Percentiles rank a stretch among this genome's conserved stretches.
Evolutionary conservation across 1,284 basidiomycete species (phyloP).

Genomic region (Leccinum colubrinum): DNA sequence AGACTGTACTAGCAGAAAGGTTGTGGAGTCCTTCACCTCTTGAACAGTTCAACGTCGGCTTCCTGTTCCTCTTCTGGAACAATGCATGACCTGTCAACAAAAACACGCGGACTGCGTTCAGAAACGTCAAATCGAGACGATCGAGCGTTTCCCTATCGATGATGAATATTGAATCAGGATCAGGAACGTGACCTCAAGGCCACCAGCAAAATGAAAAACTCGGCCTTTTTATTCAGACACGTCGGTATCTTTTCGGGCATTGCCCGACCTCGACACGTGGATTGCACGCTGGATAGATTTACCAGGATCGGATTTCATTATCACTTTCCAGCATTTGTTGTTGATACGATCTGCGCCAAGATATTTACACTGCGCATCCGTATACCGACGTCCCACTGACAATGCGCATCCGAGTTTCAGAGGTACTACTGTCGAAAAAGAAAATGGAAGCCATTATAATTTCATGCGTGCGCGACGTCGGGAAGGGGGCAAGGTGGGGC

Average conservation of each 20-base stretch:
- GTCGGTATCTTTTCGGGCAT: neutral
- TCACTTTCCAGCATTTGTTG: neutral
- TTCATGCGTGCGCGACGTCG: neutral
- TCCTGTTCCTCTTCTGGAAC: slow-evolving; percentile 80
- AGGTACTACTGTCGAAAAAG: neutral
- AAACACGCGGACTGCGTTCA: slow-evolving; percentile 63
- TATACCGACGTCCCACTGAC: neutral
- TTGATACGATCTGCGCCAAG: neutral
- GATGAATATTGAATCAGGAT: neutral
- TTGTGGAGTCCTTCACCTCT: slow-evolving; percentile 37
- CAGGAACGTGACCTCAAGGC: neutral
- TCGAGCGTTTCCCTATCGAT: slow-evolving; percentile 74
- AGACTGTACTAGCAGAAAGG: neutral
- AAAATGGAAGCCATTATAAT: neutral
- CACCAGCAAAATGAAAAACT: neutral
- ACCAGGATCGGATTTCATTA: neutral
- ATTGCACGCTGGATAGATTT: neutral
- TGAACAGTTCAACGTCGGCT: slow-evolving; percentile 78
- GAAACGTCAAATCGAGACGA: slow-evolving; percentile 90
- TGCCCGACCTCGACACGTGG: neutral
- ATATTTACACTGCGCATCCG: neutral
- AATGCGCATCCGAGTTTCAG: neutral
- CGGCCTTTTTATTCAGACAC: neutral
- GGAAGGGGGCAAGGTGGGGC: neutral
- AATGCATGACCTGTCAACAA: slow-evolving; percentile 75